Percentiles rank a stretch among this genome's conserved stretches.
phyloP scores from a whole-genome alignment of 805 yeast species.

The Ogataea trehaloabstinens region DNA sequence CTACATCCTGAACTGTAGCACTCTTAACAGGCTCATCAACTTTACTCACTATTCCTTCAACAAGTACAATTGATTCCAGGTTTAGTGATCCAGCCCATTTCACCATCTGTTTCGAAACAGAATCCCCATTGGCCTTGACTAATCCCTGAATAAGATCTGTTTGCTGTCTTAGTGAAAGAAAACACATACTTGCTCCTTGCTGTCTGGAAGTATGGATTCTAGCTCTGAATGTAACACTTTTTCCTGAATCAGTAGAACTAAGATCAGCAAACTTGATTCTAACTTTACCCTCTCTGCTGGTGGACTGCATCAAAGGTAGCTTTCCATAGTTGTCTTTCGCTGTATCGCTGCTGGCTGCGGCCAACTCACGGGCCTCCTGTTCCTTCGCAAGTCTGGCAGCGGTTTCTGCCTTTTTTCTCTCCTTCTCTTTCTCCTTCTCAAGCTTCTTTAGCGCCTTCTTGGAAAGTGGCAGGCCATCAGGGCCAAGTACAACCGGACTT shows the following conservation, averaged over 20 bases:
- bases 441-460: constrained; percentile 95
- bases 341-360: constrained; percentile 75
- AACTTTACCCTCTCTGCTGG: constrained; percentile 57
- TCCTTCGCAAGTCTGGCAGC: constrained; percentile 86
- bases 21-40: constrained; percentile 86
- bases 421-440: constrained; percentile 90
- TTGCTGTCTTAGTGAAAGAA: constrained; percentile 91
- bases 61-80: constrained; percentile 88
- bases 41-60: constrained; percentile 78
- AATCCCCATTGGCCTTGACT: constrained; percentile 65
- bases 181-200: constrained; percentile 93
- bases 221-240: constrained; percentile 83
- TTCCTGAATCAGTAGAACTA: constrained; percentile 65
- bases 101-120: constrained; percentile 90
- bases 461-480: constrained; percentile 81
- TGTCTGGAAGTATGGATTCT: constrained; percentile 91
- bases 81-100: constrained; percentile 89
- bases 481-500: constrained; percentile 28
- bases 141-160: constrained; percentile 78
- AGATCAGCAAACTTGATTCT: constrained; percentile 60
- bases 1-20: constrained; percentile 89
- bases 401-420: constrained; percentile 86
- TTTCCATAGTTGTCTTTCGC: constrained; percentile 90
- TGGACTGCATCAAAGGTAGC: constrained; percentile 80
- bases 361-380: constrained; percentile 71